phyloP scores from a whole-genome alignment of 2,329 filamentous ascomycete species.

The Ophiosphaerella narmari region DNA sequence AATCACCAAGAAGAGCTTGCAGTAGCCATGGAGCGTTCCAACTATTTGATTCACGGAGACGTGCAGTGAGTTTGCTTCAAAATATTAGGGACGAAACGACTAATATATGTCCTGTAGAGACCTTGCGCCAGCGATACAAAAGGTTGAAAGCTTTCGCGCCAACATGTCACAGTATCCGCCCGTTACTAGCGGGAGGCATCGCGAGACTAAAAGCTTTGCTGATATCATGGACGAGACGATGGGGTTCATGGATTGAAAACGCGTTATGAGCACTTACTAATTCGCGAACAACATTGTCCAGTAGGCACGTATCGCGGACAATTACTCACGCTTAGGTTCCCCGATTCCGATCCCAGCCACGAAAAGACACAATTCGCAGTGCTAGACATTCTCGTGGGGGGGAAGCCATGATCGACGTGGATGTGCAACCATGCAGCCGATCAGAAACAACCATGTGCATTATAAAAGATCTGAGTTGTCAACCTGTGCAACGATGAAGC shows the following conservation, averaged over 20 bases:
- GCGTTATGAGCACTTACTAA: not conserved
- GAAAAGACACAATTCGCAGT: too few relatives aligned
- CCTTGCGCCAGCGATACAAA: constrained; percentile 52
- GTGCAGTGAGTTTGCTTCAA: constrained; percentile 60
- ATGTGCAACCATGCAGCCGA: too few relatives aligned
- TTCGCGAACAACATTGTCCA: not conserved
- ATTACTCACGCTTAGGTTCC: too few relatives aligned
- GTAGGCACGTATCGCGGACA: too few relatives aligned
- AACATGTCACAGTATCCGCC: constrained; percentile 43
- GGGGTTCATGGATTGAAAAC: constrained; percentile 38
- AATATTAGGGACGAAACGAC: not conserved
- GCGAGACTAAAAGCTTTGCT: constrained; percentile 42
- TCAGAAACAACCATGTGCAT: too few relatives aligned
- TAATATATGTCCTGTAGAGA: constrained; percentile 41
- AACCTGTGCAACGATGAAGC: too few relatives aligned
- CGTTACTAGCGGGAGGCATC: constrained; percentile 40
- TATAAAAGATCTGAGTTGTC: too few relatives aligned
- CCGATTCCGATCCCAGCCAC: too few relatives aligned
- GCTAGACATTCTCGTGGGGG: too few relatives aligned
- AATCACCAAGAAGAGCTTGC: constrained; percentile 93
- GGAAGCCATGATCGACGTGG: too few relatives aligned
- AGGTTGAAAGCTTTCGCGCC: constrained; percentile 50
- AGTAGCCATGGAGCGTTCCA: constrained; percentile 70
- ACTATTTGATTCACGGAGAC: constrained; percentile 75
- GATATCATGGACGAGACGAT: constrained; percentile 45